Evolutionary conservation across 2,329 filamentous ascomycete species (phyloP), one percentile per base, ranked within the genome.

Genomic region (Curvularia eragrostidis): DNA sequence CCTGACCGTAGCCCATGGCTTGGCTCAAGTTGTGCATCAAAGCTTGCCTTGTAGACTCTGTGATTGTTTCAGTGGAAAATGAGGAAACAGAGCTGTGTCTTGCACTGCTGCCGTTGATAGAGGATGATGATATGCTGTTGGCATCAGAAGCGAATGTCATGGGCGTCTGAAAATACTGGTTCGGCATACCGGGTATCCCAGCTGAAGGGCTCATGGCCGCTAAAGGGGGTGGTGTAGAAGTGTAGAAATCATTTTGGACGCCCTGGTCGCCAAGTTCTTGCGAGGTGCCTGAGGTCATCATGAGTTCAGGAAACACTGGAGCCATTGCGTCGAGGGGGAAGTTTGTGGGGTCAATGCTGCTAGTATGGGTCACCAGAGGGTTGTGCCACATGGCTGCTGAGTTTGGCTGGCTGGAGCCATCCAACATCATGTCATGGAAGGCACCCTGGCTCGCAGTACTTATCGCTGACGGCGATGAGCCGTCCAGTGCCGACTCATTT

Each of bases 391-490:
- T 73, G 36, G 72, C 65, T 49, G 68, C 63, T 18, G 75, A 75
- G 24, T 74, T 73, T 28, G 72, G 70, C 54, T 77, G 75, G 21
- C 77, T 77, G 26, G 78, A 80, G 28, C 91, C 91, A 76, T 97
- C 93, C 56, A 95, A 83, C 89, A 97, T 93, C 58, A 93, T 87
- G 74, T 98, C 95, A 77, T 91, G 96, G 76, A 93, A 91, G 49
- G 89, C 91, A 75, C 91, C 94, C 72, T 96, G 93, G 78, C 93
- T 98, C 58, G 91, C 91, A 42, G 91, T 96, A 80, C 94, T 98
- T 76, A 98, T 94, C 46, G 93, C 93, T 8, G 95, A 98, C 15
- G 95, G 95, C 13, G 95, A 98, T 10, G 95, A 98, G 58, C 91
- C 93, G 69, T 97, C 94, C 52, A 97, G 86, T 26, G 91, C 92